Conservation (phyloP, 257 asterid species). For the Primulina tabacum region DNA sequence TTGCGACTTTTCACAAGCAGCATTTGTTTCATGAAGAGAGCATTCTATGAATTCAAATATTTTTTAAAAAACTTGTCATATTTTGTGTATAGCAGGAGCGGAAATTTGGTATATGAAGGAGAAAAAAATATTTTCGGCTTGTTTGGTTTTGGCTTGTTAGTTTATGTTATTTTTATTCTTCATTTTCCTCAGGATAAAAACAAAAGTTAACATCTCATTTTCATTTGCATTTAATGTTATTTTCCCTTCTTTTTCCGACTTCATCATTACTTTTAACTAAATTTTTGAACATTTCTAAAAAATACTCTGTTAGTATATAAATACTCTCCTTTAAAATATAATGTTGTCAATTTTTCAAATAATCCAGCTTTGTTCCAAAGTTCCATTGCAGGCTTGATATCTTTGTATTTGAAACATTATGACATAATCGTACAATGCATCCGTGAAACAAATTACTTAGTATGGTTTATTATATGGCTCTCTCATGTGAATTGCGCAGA, state of each 20-base stretch:
- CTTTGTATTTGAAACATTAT: constrained; percentile 3
- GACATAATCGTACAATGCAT: background rate
- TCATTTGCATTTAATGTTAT: too few relatives aligned
- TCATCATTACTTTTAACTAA: background rate
- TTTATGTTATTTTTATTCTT: too few relatives aligned
- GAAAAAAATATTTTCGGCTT: background rate
- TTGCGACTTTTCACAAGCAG: background rate
- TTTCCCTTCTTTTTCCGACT: too few relatives aligned
- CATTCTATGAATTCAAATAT: background rate
- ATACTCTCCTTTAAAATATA: too few relatives aligned
- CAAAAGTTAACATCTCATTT: too few relatives aligned
- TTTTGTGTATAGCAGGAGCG: background rate
- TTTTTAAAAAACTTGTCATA: background rate
- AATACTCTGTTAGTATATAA: background rate
- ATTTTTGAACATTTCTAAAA: too few relatives aligned
- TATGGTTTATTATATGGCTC: background rate
- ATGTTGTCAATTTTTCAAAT: background rate
- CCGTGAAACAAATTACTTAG: background rate
- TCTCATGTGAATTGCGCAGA: background rate
- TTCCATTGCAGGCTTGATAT: background rate
- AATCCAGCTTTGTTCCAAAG: background rate
- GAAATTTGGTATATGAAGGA: background rate
- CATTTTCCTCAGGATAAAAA: too few relatives aligned
- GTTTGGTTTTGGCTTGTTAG: too few relatives aligned
- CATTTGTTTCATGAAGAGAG: background rate